Conservation (phyloP, 768 basidiomycete genomes). For the Auricularia sp. region DNA sequence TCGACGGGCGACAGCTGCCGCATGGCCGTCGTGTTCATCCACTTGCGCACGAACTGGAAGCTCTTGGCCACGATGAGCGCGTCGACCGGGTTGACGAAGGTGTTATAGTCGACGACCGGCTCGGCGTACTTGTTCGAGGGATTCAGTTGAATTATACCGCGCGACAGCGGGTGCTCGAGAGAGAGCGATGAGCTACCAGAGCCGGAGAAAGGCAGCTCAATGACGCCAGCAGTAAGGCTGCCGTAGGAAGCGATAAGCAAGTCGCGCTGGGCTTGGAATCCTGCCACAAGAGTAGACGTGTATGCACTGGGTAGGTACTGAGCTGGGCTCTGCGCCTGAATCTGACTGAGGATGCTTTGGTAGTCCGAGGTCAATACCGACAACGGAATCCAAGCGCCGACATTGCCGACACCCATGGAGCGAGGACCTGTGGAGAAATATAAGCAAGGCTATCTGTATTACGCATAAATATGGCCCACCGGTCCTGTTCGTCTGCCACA, state of each 20-base stretch:
- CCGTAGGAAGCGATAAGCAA: background rate
- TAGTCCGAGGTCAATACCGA: background rate
- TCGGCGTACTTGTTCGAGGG: background rate
- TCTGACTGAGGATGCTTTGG: background rate
- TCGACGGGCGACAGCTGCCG: background rate
- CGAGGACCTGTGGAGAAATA: background rate
- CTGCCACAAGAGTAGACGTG: background rate
- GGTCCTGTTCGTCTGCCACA: background rate
- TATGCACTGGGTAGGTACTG: background rate
- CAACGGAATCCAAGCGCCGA: background rate
- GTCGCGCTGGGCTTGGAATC: conserved; percentile 1
- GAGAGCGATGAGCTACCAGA: background rate
- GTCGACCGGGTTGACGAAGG: background rate
- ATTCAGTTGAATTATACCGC: background rate
- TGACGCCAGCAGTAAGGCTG: background rate
- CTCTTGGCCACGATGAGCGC: background rate
- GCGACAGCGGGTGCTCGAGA: conserved; percentile 7
- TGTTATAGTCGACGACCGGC: background rate
- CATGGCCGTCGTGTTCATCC: background rate
- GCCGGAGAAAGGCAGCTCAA: background rate
- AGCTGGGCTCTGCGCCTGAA: background rate
- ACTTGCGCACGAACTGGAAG: conserved; percentile 1
- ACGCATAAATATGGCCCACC: background rate
- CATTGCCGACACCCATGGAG: background rate
- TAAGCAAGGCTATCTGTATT: no score